Evolutionary conservation across 78 protist species (phyloP), one percentile per base, ranked within the genome.

Genomic region (Planoprotostelium fungivorum): DNA sequence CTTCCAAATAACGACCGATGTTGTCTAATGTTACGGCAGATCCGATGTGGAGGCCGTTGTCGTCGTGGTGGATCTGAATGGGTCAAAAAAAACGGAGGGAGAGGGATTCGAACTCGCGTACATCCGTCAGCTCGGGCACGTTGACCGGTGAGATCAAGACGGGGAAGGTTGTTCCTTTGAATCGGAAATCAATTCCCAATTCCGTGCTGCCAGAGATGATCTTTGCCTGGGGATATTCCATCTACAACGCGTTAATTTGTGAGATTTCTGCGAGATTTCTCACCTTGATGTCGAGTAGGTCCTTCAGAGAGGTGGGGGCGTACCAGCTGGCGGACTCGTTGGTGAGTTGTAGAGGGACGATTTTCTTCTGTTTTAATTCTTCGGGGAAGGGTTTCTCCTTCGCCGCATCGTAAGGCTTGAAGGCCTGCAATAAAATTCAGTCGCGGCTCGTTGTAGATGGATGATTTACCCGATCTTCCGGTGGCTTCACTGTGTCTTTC

Each of bases 191-290:
- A 83, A 95, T 92, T 38, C 94, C 97, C 34, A 96, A 28, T 86
- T 96, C 97, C 25, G 98, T 94, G 90, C 92, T 94, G 38, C 98
- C 98, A 83, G 88, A 88, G 35, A 97, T 97, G 39, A 97, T n/a
- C 51, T 89, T 88, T n/a, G 96, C 97, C 0, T 83, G 85, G 23
- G 84, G 89, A 1, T 89, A 37, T 28, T n/a, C 63, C 1, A 28
- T 38, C 83, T 89, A 88, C 34, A 90, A 35, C 29, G 36, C 16
- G 36, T 35, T 36, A 36, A 23, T 36, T 85, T 36, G 35, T 36
- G 87, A 36, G 87, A 25, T 51, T 51, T 5, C 73, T 25, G 73
- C 16, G 16, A 51, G 73, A 51, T 51, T 25, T 51, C 73, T 51
- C 73, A 51, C 73, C 73, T 51, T 51, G 73, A 51, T 51, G 16